phyloP scores from a whole-genome alignment of 2,329 filamentous ascomycete species.

The Diplodia sapinea region DNA sequence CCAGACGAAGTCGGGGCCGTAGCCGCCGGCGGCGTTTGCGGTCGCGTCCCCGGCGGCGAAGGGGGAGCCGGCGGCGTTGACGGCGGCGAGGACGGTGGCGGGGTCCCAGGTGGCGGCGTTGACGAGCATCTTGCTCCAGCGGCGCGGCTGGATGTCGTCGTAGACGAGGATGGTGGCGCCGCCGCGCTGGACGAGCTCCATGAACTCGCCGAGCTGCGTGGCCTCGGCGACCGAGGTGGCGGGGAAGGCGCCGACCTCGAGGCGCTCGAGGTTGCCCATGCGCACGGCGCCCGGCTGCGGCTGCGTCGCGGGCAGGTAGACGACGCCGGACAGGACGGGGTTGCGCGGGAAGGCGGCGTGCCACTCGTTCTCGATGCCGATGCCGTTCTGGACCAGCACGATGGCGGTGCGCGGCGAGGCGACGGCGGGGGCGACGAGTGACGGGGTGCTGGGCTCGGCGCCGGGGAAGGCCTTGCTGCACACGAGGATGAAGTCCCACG shows the following conservation, averaged over 20 bases:
- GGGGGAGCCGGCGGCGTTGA: slow-evolving; percentile 32
- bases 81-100: slow-evolving; percentile 60
- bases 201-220: slow-evolving; percentile 34
- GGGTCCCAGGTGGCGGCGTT: slow-evolving; percentile 68
- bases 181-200: slow-evolving; percentile 51
- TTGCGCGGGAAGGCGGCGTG: slow-evolving; percentile 55
- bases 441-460: slow-evolving; percentile 38
- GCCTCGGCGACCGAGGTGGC: slow-evolving; percentile 35
- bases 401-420: slow-evolving; percentile 55
- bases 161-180: slow-evolving; percentile 57
- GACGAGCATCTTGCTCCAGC: slow-evolving; percentile 66
- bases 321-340: slow-evolving; percentile 62
- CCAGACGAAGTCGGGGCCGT: slow-evolving; percentile 45
- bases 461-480: slow-evolving; percentile 55
- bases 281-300: slow-evolving; percentile 55
- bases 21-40: not conserved
- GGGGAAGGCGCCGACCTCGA: slow-evolving; percentile 60
- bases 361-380: slow-evolving; percentile 65
- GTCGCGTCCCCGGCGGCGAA: slow-evolving; percentile 33
- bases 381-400: slow-evolving; percentile 67
- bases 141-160: slow-evolving; percentile 61
- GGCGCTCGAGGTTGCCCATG: slow-evolving; percentile 54
- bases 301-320: slow-evolving; percentile 61
- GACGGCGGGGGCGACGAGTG: slow-evolving; percentile 50
- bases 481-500: slow-evolving; percentile 57